phyloP scores from a whole-genome alignment of 176 grass and related monocot genomes.

The Zoysia japonica region DNA sequence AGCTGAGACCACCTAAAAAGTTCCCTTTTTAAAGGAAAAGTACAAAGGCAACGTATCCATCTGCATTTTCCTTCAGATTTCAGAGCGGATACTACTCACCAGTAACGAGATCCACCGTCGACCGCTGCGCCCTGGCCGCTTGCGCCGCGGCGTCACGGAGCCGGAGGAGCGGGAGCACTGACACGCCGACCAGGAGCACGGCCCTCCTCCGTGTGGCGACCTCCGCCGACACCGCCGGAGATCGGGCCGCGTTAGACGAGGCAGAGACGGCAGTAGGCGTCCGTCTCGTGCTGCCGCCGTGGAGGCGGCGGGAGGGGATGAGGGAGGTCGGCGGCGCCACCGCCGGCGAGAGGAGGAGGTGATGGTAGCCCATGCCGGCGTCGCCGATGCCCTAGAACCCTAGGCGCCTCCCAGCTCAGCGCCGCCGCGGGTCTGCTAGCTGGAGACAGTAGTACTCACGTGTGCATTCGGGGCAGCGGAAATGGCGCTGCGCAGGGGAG shows the following conservation, averaged over 20 bases:
- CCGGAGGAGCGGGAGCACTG: conserved; percentile 73
- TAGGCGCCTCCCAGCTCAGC: conserved; percentile 12
- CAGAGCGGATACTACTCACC: conserved; percentile 37
- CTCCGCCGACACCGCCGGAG: conserved; percentile 20
- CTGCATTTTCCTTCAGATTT: background rate
- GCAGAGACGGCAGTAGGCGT: background rate
- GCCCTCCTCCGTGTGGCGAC: conserved; percentile 56
- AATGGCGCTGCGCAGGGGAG: conserved; percentile 10
- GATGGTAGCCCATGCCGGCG: conserved; percentile 45
- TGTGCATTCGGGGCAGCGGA: background rate
- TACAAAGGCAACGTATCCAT: background rate
- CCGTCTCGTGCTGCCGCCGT: background rate
- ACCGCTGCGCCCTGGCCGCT: conserved; percentile 23
- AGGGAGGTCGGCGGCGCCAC: background rate
- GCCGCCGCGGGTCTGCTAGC: background rate
- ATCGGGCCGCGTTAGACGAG: conserved; percentile 4
- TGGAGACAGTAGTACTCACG: background rate
- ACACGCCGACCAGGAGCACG: conserved; percentile 73
- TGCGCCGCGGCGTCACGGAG: conserved; percentile 55
- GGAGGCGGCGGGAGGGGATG: background rate
- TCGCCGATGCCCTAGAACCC: conserved; percentile 30
- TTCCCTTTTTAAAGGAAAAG: background rate
- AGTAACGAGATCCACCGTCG: conserved; percentile 50
- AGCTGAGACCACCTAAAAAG: background rate
- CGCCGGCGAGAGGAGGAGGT: conserved; percentile 37